Evolutionary conservation across 164 flowering plant genomes (phyloP), one percentile per base, ranked within the genome.

Genomic region (Sextonia rubra): DNA sequence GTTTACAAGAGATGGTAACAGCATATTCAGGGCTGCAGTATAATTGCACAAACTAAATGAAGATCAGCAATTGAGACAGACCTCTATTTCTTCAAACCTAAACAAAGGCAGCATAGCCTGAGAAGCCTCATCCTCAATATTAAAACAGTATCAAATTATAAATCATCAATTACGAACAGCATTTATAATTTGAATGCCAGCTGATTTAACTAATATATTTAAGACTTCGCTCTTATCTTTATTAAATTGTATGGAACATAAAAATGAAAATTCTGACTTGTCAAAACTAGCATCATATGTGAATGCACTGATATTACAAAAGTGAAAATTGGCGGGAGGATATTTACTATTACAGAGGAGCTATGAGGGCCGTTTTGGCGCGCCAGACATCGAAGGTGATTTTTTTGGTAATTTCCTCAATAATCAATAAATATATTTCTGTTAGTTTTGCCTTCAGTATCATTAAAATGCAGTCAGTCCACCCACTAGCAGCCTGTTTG

Each of bases 381-480:
- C n/a, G n/a, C n/a, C n/a, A n/a, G n/a, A n/a, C n/a, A n/a, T n/a
- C n/a, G n/a, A n/a, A n/a, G n/a, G n/a, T n/a, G n/a, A n/a, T n/a
- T n/a, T n/a, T n/a, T n/a, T n/a, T n/a, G n/a, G n/a, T n/a, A n/a
- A n/a, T n/a, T n/a, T n/a, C n/a, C n/a, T n/a, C n/a, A 17, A 20
- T 20, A 18, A 52, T 52, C n/a, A 20, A 15, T 18, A 14, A 15
- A 52, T 18, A 52, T 52, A 52, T 52, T 15, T 52, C 58, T 18
- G 58, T 52, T 12, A 52, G 20, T 14, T 22, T 25, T 25, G 9
- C 64, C 12, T 22, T 11, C 30, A 58, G 23, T 23, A 18, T 58
- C 61, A 58, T 17, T 22, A 61, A 61, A 61, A 61, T 61, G 64
- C 14, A 61, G 26, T 61, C 64, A 25, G 61, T 18, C 61, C 61